These are phyloP conservation scores for Candida quercuum DNA, from an alignment of 805 yeast genomes.

Conservation along the genomic window DNA sequence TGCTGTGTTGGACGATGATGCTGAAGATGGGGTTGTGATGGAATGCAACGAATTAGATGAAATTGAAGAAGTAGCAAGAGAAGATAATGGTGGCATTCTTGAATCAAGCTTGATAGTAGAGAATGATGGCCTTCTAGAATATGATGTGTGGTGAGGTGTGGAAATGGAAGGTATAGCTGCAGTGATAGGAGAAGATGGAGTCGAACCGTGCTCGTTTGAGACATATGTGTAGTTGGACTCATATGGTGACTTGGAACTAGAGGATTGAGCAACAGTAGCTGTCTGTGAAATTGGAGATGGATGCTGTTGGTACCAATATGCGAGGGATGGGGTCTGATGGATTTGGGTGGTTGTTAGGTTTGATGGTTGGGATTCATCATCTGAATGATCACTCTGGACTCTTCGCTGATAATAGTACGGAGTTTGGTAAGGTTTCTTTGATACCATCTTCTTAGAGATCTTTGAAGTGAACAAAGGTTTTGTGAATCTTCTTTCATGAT, in stretches of 20 bases:
- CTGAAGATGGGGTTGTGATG: constrained; percentile 5
- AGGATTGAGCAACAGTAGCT: background rate
- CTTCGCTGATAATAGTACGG: constrained; percentile 10
- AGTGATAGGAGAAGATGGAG: constrained; percentile 8
- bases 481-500: constrained; percentile 11
- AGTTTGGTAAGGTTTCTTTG: constrained; percentile 7
- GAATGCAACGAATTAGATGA: too few relatives aligned
- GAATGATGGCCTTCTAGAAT: constrained; percentile 1
- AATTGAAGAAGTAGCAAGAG: too few relatives aligned
- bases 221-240: constrained; percentile 10
- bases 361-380: constrained; percentile 11
- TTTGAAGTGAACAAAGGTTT: constrained; percentile 26
- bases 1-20: constrained; percentile 4
- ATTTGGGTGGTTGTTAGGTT: too few relatives aligned
- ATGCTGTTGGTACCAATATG: background rate
- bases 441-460: constrained; percentile 25
- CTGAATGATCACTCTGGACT: constrained; percentile 7
- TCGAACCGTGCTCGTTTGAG: background rate
- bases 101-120: constrained; percentile 2
- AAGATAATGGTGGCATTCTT: constrained; percentile 7
- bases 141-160: too few relatives aligned
- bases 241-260: constrained; percentile 15
- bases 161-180: too few relatives aligned
- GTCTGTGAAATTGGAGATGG: constrained; percentile 3
- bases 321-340: too few relatives aligned